Base-by-base conservation (phyloP, 2,329 filamentous ascomycete genomes). In the Alternaria sp. region DNA sequence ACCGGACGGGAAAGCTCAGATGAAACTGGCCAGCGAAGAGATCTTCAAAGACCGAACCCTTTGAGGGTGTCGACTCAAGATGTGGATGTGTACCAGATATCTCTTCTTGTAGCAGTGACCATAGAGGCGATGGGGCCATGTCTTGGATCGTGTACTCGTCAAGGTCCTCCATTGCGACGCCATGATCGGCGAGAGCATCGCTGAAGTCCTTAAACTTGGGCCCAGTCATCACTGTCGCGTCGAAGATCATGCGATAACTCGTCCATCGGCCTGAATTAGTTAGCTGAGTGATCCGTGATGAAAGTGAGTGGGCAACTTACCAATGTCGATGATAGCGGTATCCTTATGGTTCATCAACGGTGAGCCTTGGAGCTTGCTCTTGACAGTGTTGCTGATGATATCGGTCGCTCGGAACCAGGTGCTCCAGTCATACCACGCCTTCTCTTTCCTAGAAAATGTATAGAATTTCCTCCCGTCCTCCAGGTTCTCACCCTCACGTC, bases 181-280 rank as follows among this genome's bases (percentile, higher is more conserved):
- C 97, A 80, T 91, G 91, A 66, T 96, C 91, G 11, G 83, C 81
- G 1, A 97, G 82, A 1, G 87, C 86, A 9, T 81, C 75, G 5
- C 83, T 80, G 19, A 91, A 81, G 1, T 79, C 68, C 1, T 76
- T 66, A 70, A 86, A 85, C 6, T 76, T 74, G 3, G 69, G 64
- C 0, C 75, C 69, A 3, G 72, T 65, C 1, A 77, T 67, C 7
- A 74, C 77, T 70, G 5, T 72, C 61, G 15, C 70, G 71, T 79
- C 68, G 54, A 89, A 86, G 0, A 78, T 80, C 11, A 90, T 77
- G 6, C 82, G 79, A 70, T 90, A 89, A 1, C 84, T 85, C 15
- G 86, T 88, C 89, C 89, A 91, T n/a, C 85, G 21, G 4, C 21
- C 21, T 23, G 21, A 23, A 23, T 23, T 3, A 5, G 5, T 23